Percentiles rank a stretch among this genome's conserved stretches.
Conservation (phyloP, 106 monocot genomes). For the Triglochin maritima region DNA sequence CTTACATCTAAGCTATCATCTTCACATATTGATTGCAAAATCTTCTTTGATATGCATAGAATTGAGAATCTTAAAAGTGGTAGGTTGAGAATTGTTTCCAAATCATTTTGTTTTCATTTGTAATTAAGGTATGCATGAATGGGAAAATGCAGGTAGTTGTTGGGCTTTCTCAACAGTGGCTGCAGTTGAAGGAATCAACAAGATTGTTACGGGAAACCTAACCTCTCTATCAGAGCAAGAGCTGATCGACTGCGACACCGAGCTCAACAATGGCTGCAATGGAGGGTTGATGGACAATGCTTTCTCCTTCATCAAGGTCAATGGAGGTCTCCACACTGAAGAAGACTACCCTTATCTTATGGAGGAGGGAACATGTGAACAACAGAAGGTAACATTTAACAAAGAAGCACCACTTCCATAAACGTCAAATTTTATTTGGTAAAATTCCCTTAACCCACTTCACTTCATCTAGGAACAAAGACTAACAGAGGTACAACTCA, state of each 20-base stretch:
- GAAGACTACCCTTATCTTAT: slow-evolving; percentile 36
- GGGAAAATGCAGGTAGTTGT: slow-evolving; percentile 20
- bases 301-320: slow-evolving; percentile 51
- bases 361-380: not conserved
- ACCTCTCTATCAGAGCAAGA: slow-evolving; percentile 63
- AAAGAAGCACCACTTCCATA: too few species aligned
- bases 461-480: too few species aligned
- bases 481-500: too few species aligned
- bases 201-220: slow-evolving; percentile 46
- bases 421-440: too few species aligned
- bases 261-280: slow-evolving; percentile 47
- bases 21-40: too few species aligned
- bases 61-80: too few species aligned
- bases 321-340: slow-evolving; percentile 48
- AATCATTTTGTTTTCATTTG: too few species aligned
- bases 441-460: too few species aligned
- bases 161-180: slow-evolving; percentile 72
- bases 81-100: too few species aligned
- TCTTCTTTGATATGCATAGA: too few species aligned
- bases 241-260: slow-evolving; percentile 58
- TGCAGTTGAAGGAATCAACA: slow-evolving; percentile 60
- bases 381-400: not conserved
- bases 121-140: too few species aligned
- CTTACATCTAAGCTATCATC: too few species aligned
- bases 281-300: slow-evolving; percentile 70